Conservation (phyloP, 108 stramenopile species). For the Cafeteria roenbergensis region DNA sequence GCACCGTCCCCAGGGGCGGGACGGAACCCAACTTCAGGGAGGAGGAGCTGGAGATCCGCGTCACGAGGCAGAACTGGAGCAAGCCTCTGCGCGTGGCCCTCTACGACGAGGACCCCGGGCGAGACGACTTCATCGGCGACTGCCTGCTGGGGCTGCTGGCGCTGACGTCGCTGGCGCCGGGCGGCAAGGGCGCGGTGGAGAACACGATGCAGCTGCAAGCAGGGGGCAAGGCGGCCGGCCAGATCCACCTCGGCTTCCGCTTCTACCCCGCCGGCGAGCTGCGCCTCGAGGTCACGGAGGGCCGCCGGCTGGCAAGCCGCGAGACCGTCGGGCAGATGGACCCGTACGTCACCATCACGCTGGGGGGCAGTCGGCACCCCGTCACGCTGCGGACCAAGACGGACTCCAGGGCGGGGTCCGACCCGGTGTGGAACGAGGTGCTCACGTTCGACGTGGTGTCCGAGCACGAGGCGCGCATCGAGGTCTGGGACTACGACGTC, state of each 20-base stretch:
- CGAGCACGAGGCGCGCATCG: constrained; percentile 45
- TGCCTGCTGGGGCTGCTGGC: constrained; percentile 20
- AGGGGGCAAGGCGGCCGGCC: constrained; percentile 24
- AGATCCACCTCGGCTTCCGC: constrained; percentile 28
- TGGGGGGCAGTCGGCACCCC: constrained; percentile 28
- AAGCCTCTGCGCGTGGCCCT: constrained; percentile 21
- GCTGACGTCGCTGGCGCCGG: constrained; percentile 14
- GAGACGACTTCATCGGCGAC: constrained; percentile 35
- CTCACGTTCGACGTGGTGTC: constrained; percentile 51
- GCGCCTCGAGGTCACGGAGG: constrained; percentile 27
- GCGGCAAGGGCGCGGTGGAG: background rate
- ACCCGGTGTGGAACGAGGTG: constrained; percentile 31
- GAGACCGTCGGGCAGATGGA: constrained; percentile 31
- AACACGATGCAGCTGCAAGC: constrained; percentile 1
- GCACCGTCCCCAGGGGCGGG: constrained; percentile 35
- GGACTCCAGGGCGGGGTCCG: constrained; percentile 36
- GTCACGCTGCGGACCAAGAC: constrained; percentile 34
- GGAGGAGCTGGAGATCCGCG: constrained; percentile 42
- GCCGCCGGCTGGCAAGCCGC: constrained; percentile 25
- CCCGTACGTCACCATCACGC: constrained; percentile 38
- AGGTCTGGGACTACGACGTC: constrained; percentile 49
- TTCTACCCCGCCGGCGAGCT: constrained; percentile 51
- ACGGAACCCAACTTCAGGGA: constrained; percentile 35
- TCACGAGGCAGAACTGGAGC: constrained; percentile 38
- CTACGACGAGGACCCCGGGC: constrained; percentile 37